Evolutionary conservation across 768 basidiomycete genomes (phyloP), one percentile per base, ranked within the genome.

Genomic region (Amanita muscaria): DNA sequence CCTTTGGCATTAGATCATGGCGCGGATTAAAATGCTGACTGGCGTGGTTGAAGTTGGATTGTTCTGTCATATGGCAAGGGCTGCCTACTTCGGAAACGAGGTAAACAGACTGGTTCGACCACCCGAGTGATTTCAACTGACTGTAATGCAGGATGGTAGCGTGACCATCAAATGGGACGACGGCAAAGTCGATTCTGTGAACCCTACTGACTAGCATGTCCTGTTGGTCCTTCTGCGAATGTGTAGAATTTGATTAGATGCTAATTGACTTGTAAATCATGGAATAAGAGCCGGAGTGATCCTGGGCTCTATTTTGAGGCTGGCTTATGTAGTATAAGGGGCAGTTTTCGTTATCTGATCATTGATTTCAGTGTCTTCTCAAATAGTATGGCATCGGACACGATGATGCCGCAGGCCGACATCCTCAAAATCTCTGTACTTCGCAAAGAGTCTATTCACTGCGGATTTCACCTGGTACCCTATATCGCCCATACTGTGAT

Each of bases 1-100:
- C 12, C 27, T 29, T 29, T 29, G n/a, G n/a, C 27, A 6, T 29
- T 57, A 93, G 88, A 70, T 97, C 14, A 66, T 94, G 66, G 62
- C 69, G 12, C 70, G 74, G 49, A 84, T 98, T 57, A 98, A 97
- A 70, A 77, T 94, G 75, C 72, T 98, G 48, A 98, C 94, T 3
- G 96, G 96, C 36, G 90, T 97, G 18, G 89, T 98, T n/a, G 96
- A 99, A 62, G 96, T 97, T 25, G 96, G 96, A 1, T 63, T 99
- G n/a, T 98, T 99, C 68, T 92, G 89, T 59, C 70, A 80, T 43
- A 83, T 96, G 73, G 92, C 87, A 4, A 77, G 82, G 58, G 92
- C 92, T 1, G 94, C 93, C n/a, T 98, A 97, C 69, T 99, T 98
- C 62, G 89, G 89, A 15, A 91, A 91, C 52, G 70, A 78, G 65